Evolutionary conservation across 2,329 filamentous ascomycete genomes (phyloP), one percentile per base, ranked within the genome.

Genomic region (Blastomyces emzantsi): DNA sequence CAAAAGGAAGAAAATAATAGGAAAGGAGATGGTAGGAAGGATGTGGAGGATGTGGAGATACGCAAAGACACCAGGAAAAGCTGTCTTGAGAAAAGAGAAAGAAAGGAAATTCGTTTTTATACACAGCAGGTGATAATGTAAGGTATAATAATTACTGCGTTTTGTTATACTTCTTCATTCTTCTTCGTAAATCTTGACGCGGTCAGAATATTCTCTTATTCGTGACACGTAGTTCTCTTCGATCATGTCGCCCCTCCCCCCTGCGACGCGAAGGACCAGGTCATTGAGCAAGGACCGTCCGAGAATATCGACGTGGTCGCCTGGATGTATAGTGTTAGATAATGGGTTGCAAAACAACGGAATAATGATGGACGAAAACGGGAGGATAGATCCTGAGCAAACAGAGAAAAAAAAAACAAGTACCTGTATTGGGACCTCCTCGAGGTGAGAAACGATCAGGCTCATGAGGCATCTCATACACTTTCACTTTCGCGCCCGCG

Each of bases 381-480:
- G 52, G 25, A 1, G 7, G 11, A 25, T 39, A 19, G 28, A 39
- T 9, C 17, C 6, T 19, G n/a, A 30, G n/a, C n/a, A 22, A 39
- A 5, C 3, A 33, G 7, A 8, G 33, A 33, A 8, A 8, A 33
- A 33, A 39, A 8, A 11, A 39, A 39, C 3, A 39, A 11, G 11
- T 17, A 83, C 81, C 83, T 45, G 85, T 87, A 68, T 87, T 87
- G 0, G 85, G 85, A 0, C 84, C 85, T 52, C 85, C 86, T 4
- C 94, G 81, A 0, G 94, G 91, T 69, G 87, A 93, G 75, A 97
- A 99, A 22, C 90, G 80, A 70, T 97, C 93, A 0, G 94, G 94
- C 72, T 97, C 92, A 73, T 99, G 94, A 0, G 88, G 90, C 94
- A 99, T 99, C 79, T 99, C 94, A 66, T 89, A 92, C 0, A 92